Evolutionary conservation across 768 basidiomycete species (phyloP), one percentile per base, ranked within the genome.

Genomic region (Rhizopogon sp.): DNA sequence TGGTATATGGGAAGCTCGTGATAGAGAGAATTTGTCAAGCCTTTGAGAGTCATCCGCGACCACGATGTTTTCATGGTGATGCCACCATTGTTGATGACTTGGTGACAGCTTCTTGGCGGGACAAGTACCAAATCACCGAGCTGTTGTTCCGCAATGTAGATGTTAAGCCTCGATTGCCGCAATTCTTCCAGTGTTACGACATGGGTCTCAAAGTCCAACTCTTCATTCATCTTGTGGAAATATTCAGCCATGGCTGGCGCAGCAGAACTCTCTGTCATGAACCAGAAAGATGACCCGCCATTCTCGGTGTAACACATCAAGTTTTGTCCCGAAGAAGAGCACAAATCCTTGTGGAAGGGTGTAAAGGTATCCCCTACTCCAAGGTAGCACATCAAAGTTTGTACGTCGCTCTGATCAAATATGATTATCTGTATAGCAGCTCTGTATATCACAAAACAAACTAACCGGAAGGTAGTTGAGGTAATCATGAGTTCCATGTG

Each of bases 331-430:
- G 87, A 85, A 3, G 89, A 91, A 1, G 81, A 89, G 61, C 90
- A 93, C 0, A 86, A 77, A 69, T 93, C 90, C 65, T 92, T 93
- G 64, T 93, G 91, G 54, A 82, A 87, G 1, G 90, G 85, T 0
- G 91, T 93, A 66, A 82, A 91, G 0, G 91, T 93, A 58, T 89
- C 90, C 0, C 87, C 88, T 53, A 87, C 75, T 6, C 91, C 91
- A 6, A 91, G 69, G 62, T 93, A 93, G 62, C 87, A 90, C 89
- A 93, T 91, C 4, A 93, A 71, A 0, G 89, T 91, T 62, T 92
- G 85, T 2, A 90, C 81, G 28, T 72, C 72, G 43, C 74, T 74
- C 87, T 89, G 46, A 5, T 52, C 35, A 35, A 55, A 9, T n/a
- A 45, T 59, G 35, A 59, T 39, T 37, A 50, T 43, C 25, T 49